phyloP scores from a whole-genome alignment of 371 early-diverging fungal genomes.

The Actinomucor elegans region DNA sequence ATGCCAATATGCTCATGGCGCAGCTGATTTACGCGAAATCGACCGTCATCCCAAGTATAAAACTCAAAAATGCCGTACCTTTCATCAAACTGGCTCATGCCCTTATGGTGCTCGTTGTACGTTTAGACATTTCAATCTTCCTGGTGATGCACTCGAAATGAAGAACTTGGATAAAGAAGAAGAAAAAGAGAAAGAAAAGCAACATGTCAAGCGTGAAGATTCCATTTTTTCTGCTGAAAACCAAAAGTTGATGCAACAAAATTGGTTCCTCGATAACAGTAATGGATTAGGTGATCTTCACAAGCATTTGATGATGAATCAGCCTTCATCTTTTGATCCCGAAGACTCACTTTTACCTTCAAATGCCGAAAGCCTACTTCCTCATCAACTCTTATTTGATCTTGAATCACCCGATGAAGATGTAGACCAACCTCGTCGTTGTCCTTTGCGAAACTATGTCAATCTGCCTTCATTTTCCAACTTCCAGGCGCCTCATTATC shows the following conservation, averaged over 20 bases:
- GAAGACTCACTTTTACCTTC: slow-evolving; percentile 25
- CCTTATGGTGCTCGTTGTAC: slow-evolving; percentile 96
- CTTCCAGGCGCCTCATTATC: slow-evolving; percentile 5
- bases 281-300: not conserved
- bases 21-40: slow-evolving; percentile 78
- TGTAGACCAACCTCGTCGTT: slow-evolving; percentile 12
- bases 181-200: slow-evolving; percentile 4
- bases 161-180: slow-evolving; percentile 20
- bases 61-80: slow-evolving; percentile 88
- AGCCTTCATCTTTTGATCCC: not conserved
- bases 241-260: slow-evolving; percentile 10
- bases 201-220: not conserved
- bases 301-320: slow-evolving; percentile 6
- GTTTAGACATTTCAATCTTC: slow-evolving; percentile 76
- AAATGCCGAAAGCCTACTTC: slow-evolving; percentile 37
- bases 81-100: slow-evolving; percentile 86
- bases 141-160: slow-evolving; percentile 22
- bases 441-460: slow-evolving; percentile 22
- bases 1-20: slow-evolving; percentile 97
- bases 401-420: slow-evolving; percentile 24
- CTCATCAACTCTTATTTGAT: slow-evolving; percentile 34
- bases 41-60: slow-evolving; percentile 97
- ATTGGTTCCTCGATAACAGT: slow-evolving; percentile 9
- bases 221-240: slow-evolving; percentile 13
- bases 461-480: slow-evolving; percentile 16